These are phyloP conservation scores for Peniophora sp. DNA, from an alignment of 1,284 basidiomycete species.

Conservation along the genomic window DNA sequence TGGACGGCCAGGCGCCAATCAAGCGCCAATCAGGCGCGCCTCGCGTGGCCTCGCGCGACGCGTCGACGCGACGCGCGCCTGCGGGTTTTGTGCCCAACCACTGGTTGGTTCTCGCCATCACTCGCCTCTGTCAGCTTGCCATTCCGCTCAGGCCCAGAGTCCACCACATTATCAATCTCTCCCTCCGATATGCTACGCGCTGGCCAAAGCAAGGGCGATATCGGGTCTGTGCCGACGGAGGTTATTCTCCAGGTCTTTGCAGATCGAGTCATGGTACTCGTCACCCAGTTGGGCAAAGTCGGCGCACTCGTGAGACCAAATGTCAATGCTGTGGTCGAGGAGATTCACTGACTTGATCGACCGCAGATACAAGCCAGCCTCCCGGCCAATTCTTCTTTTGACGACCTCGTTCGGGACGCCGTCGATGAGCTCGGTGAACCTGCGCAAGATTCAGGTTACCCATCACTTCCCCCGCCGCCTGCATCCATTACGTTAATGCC, in stretches of 20 bases:
- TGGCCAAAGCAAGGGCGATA: constrained; percentile 31
- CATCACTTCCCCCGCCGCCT: constrained; percentile 57
- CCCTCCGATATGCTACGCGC: background rate
- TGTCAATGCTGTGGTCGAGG: constrained; percentile 1
- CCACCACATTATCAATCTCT: background rate
- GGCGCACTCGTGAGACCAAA: constrained; percentile 62
- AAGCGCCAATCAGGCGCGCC: too few relatives aligned
- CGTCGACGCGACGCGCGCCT: background rate
- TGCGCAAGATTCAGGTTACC: background rate
- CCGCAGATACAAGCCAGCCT: constrained; percentile 85
- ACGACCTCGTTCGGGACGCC: background rate
- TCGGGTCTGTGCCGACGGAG: constrained; percentile 62
- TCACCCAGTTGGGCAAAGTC: constrained; percentile 85
- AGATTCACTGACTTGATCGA: too few relatives aligned
- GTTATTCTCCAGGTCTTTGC: constrained; percentile 71
- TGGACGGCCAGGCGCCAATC: too few relatives aligned
- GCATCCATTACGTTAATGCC: constrained; percentile 68
- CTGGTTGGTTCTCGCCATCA: background rate
- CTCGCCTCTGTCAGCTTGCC: background rate
- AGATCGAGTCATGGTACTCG: constrained; percentile 73
- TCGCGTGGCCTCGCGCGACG: background rate
- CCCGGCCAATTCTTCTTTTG: constrained; percentile 41
- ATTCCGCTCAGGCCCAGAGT: background rate
- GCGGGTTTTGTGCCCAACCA: background rate
- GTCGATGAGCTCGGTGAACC: background rate